Evolutionary conservation across 140 eudicot species (phyloP), one percentile per base, ranked within the genome.

Genomic region (Ambrosia hybrid): DNA sequence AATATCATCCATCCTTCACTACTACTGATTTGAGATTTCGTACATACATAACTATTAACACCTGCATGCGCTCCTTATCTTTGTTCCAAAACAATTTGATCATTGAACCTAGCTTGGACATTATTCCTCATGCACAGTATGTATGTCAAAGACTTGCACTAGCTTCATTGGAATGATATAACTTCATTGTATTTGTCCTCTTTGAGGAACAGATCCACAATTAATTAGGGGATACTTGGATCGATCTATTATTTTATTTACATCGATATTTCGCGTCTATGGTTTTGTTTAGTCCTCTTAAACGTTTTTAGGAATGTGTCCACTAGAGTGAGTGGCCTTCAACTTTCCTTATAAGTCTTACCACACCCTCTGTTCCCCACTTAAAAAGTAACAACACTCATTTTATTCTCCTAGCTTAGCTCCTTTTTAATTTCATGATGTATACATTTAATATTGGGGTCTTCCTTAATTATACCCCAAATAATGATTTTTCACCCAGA

Each of bases 131-230:
- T 15, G 61, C 68, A 58, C 77, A 45, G 48, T 30, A 52, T 34
- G 6, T 48, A 73, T 63, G 78, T 62, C 72, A 63, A 37, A 73
- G 8, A 33, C 43, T 15, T 17, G 73, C 68, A 75, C 77, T 73
- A 61, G 14, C 49, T 30, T 30, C 34, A 30, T 55, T 3, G 9
- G 9, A 16, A 72, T 17, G 56, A 64, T 53, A 52, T 64, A 34
- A 60, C 67, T 12, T 60, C 17, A 57, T 17, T 57, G 34, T 30
- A 30, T 30, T 30, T 30, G 36, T 8, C 37, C 6, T 10, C 55
- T 2, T 13, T 49, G 14, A 10, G 14, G 55, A 57, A 57, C n/a
- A 17, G 37, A 57, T 57, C 37, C n/a, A 7, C 13, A 57, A 41
- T 41, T 41, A 41, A 41, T 41, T 30, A 55, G 5, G 33, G 38